Conservation (phyloP, 106 monocot genomes). For the Apostasia ramifera region DNA sequence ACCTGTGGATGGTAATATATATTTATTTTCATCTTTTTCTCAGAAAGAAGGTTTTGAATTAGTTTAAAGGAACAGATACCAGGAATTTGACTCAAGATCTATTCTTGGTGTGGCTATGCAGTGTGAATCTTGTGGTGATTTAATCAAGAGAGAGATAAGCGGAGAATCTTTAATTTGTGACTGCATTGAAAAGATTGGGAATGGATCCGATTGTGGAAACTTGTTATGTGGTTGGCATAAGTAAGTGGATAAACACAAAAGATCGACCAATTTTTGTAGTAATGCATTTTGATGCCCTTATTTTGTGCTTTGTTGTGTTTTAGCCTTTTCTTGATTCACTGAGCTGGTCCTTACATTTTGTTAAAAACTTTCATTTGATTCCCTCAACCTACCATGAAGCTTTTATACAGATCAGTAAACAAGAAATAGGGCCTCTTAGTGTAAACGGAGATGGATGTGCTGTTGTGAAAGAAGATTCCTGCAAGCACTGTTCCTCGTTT, state of each 20-base stretch:
- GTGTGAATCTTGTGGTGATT: conserved; percentile 35
- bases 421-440: no score
- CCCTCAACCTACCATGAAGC: no score
- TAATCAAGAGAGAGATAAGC: conserved; percentile 18
- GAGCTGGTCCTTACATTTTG: no score
- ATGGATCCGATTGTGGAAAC: conserved; percentile 7
- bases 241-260: conserved; percentile 10
- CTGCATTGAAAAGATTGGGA: conserved; percentile 21
- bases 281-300: no score
- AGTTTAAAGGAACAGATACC: not conserved
- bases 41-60: not conserved
- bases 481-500: no score
- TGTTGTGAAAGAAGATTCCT: no score
- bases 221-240: conserved; percentile 30
- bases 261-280: no score
- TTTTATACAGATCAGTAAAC: no score
- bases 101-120: not conserved
- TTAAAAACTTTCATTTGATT: no score
- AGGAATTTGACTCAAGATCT: not conserved
- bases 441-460: no score
- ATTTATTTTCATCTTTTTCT: not conserved
- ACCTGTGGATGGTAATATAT: conserved; percentile 23
- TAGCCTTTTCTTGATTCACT: no score
- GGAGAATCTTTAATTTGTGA: conserved; percentile 21
- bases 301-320: no score